A percentile compares a stretch with the other conserved stretches of the same genome.
These are phyloP conservation scores for Zopfia rhizophila DNA, from an alignment of 2,329 filamentous ascomycete species.

Conservation along the genomic window DNA sequence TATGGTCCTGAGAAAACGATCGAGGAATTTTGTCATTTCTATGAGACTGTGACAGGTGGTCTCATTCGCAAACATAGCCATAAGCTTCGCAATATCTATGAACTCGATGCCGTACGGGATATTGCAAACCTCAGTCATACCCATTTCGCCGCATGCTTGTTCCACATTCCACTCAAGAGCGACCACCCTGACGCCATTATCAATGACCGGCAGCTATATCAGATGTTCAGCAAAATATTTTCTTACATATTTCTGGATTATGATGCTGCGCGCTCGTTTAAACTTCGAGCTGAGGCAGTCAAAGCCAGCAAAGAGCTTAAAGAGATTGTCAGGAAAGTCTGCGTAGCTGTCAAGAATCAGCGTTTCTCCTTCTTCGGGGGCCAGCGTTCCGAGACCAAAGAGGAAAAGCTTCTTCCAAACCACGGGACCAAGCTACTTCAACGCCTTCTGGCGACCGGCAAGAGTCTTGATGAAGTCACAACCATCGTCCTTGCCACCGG, in stretches of 20 bases:
- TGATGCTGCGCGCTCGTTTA: constrained; percentile 34
- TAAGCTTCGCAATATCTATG: constrained; percentile 41
- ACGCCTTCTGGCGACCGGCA: constrained; percentile 18
- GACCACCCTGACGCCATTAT: constrained; percentile 29
- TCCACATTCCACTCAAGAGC: constrained; percentile 37
- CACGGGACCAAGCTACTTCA: constrained; percentile 13
- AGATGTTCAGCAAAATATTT: constrained; percentile 37
- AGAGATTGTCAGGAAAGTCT: constrained; percentile 6
- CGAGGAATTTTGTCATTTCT: constrained; percentile 30
- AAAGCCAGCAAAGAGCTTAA: constrained; percentile 13
- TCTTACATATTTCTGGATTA: constrained; percentile 41
- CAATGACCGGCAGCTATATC: constrained; percentile 35
- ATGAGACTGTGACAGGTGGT: constrained; percentile 31
- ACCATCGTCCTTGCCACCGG: constrained; percentile 13
- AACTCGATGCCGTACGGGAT: constrained; percentile 41
- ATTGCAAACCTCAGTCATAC: constrained; percentile 43
- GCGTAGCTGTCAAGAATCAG: constrained; percentile 11
- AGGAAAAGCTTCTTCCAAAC: constrained; percentile 9
- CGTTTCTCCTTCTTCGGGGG: constrained; percentile 6
- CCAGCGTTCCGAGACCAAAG: constrained; percentile 3
- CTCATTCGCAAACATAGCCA: constrained; percentile 41
- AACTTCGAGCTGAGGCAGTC: constrained; percentile 14
- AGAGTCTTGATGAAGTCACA: constrained; percentile 19
- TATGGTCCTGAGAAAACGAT: constrained; percentile 25
- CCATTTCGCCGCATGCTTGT: constrained; percentile 39